These are phyloP conservation scores for Talaromyces sp. DNA, from an alignment of 2,329 filamentous ascomycete species.

Conservation along the genomic window DNA sequence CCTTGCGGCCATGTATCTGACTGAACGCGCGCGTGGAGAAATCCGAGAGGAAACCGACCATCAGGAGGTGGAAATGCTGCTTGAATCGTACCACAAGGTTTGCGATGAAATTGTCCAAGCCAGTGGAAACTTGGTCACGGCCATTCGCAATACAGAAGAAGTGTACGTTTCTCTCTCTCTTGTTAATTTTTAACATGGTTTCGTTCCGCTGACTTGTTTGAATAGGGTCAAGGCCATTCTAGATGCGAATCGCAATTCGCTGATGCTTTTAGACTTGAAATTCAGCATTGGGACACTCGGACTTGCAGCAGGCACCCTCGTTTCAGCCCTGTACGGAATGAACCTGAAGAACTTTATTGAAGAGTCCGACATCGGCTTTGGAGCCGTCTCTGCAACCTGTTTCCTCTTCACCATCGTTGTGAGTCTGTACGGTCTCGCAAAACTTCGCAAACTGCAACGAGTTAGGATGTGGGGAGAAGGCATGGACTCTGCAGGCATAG, in stretches of 20 bases:
- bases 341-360: constrained; percentile 99
- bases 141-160: constrained; percentile 96
- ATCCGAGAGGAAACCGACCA: constrained; percentile 76
- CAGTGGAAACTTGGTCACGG: constrained; percentile 84
- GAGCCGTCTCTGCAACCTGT: constrained; percentile 65
- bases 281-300: constrained; percentile 93
- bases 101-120: constrained; percentile 97
- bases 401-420: constrained; percentile 69
- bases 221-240: constrained; percentile 86
- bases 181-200: background rate
- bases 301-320: constrained; percentile 89
- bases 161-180: constrained; percentile 59
- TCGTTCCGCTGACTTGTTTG: constrained; percentile 13
- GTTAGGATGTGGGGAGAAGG: constrained; percentile 77
- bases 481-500: constrained; percentile 25
- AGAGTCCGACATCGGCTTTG: constrained; percentile 83
- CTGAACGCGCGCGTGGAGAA: constrained; percentile 74
- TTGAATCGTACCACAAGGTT: constrained; percentile 97
- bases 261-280: constrained; percentile 95
- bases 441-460: constrained; percentile 78
- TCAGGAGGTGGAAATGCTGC: constrained; percentile 91
- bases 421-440: constrained; percentile 76
- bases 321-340: constrained; percentile 99
- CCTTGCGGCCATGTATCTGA: constrained; percentile 88
- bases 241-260: constrained; percentile 93